Percentiles rank a stretch among this genome's conserved stretches.
phyloP scores from a whole-genome alignment of 306 rosid genomes.

The Castanospermum australe region DNA sequence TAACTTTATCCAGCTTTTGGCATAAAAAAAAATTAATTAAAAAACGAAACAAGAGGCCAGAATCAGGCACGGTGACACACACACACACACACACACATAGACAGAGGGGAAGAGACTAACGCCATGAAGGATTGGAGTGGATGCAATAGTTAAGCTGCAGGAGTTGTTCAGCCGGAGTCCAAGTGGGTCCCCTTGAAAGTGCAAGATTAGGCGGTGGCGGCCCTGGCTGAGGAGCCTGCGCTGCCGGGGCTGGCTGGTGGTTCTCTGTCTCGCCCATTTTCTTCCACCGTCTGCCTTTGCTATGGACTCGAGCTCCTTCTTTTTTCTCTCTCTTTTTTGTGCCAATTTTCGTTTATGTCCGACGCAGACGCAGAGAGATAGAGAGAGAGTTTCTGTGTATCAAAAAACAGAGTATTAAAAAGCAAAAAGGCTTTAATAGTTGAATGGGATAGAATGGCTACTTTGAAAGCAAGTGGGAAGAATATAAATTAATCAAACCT shows the following conservation, averaged over 20 bases:
- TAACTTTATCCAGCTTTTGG: slow-evolving; percentile 12
- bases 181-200: slow-evolving; percentile 65
- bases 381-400: neutral
- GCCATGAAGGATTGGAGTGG: slow-evolving; percentile 97
- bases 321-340: neutral
- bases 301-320: neutral
- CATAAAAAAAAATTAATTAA: neutral
- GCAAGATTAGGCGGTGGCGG: slow-evolving; percentile 51
- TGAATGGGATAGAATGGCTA: neutral
- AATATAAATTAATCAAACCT: neutral
- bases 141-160: slow-evolving; percentile 86
- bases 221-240: slow-evolving; percentile 32
- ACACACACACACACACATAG: neutral
- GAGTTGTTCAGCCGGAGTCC: slow-evolving; percentile 84
- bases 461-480: neutral
- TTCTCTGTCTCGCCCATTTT: slow-evolving; percentile 69
- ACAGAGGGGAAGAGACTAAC: slow-evolving; percentile 54
- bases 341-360: neutral
- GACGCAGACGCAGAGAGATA: neutral
- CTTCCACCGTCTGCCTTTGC: neutral
- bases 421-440: neutral
- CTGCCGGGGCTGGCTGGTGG: slow-evolving; percentile 53
- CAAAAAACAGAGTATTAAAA: neutral
- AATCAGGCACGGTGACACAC: neutral
- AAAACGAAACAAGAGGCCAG: neutral